These are phyloP conservation scores for Curvularia lunata DNA, from an alignment of 2,329 filamentous ascomycete species.

Conservation along the genomic window DNA sequence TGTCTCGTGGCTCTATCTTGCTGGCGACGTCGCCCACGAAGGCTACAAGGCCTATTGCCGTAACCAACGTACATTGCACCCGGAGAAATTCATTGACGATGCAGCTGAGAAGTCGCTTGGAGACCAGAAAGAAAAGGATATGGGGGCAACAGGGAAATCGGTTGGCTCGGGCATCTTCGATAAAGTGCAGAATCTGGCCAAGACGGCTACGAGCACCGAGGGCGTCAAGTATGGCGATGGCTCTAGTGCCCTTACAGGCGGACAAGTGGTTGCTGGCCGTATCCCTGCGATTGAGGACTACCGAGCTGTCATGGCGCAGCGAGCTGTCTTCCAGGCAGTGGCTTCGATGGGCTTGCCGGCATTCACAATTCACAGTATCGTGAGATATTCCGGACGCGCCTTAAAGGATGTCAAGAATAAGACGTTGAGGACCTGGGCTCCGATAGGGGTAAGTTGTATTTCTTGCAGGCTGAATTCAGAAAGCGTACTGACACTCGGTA, in stretches of 20 bases:
- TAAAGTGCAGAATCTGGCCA: slow-evolving; percentile 34
- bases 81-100: slow-evolving; percentile 55
- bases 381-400: slow-evolving; percentile 85
- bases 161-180: slow-evolving; percentile 20
- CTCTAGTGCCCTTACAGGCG: slow-evolving; percentile 30
- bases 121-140: slow-evolving; percentile 43
- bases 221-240: slow-evolving; percentile 31
- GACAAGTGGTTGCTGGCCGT: slow-evolving; percentile 45
- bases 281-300: slow-evolving; percentile 86
- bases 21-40: slow-evolving; percentile 89
- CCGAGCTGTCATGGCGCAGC: slow-evolving; percentile 86
- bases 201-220: slow-evolving; percentile 26
- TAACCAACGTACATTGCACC: slow-evolving; percentile 78
- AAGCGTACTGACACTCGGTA: slow-evolving; percentile 35
- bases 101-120: slow-evolving; percentile 14
- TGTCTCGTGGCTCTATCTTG: slow-evolving; percentile 88
- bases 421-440: slow-evolving; percentile 80
- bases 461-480: rapidly evolving
- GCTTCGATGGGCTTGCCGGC: slow-evolving; percentile 94
- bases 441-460: slow-evolving; percentile 76
- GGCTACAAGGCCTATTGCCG: slow-evolving; percentile 93
- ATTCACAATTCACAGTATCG: slow-evolving; percentile 91
- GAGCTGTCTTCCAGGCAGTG: slow-evolving; percentile 86
- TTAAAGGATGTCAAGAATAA: slow-evolving; percentile 82
- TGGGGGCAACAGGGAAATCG: slow-evolving; percentile 41